Evolutionary conservation across 2,329 filamentous ascomycete species (phyloP).

Genomic region (Paraconiothyrium sp.): DNA sequence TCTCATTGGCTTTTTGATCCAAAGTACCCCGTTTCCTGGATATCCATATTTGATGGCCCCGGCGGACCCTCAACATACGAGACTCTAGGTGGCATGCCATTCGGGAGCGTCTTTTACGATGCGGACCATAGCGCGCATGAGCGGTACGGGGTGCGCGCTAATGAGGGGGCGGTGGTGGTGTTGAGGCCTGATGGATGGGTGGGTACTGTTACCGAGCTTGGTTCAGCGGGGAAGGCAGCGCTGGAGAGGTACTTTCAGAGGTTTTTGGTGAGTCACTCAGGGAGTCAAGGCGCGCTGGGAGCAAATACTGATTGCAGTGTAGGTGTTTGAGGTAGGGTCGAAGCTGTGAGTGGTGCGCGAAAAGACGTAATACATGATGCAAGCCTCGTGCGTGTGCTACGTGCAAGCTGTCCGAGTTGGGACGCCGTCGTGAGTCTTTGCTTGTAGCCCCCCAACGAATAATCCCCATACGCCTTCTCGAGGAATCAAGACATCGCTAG

Average conservation of each 20-base stretch:
- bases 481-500: background rate
- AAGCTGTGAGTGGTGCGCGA: background rate
- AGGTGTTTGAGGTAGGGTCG: background rate
- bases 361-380: background rate
- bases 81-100: constrained; percentile 38
- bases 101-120: constrained; percentile 52
- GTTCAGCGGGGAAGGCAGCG: constrained; percentile 18
- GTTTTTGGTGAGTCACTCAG: constrained; percentile 24
- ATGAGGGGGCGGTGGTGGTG: constrained; percentile 40
- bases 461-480: background rate
- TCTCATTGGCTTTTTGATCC: constrained; percentile 25
- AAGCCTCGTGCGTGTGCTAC: background rate
- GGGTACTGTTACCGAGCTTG: constrained; percentile 31
- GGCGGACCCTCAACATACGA: constrained; percentile 42
- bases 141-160: constrained; percentile 40
- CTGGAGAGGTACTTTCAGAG: constrained; percentile 34
- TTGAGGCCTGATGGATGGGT: constrained; percentile 48
- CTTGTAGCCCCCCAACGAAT: background rate
- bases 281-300: background rate
- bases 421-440: background rate
- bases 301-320: background rate
- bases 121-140: constrained; percentile 39
- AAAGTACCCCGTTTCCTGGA: constrained; percentile 30
- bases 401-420: background rate
- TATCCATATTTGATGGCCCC: constrained; percentile 39